Percentiles rank a stretch among this genome's conserved stretches.
Evolutionary conservation across 2,329 filamentous ascomycete genomes (phyloP).

Genomic region (Hymenoscyphus fructigenus): DNA sequence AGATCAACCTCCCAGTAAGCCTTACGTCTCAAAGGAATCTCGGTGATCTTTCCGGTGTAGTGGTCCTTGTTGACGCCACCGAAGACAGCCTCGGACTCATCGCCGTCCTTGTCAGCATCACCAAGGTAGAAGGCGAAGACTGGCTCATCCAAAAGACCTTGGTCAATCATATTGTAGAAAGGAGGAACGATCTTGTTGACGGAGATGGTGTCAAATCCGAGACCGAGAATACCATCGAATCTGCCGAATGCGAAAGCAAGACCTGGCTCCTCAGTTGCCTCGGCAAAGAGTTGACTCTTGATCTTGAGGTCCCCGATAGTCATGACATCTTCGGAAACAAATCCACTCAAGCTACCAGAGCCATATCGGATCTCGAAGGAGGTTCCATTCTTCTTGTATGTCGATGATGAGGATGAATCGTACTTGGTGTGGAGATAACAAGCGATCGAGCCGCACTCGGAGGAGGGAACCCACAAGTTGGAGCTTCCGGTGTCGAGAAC

Average conservation of each 20-base stretch:
- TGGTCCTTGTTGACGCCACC: constrained; percentile 83
- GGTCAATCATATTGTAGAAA: constrained; percentile 94
- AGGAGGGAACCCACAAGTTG: constrained; percentile 96
- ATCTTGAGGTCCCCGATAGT: constrained; percentile 86
- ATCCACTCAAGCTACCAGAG: constrained; percentile 90
- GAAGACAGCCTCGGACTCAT: constrained; percentile 84
- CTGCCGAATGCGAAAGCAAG: constrained; percentile 96
- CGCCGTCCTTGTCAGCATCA: constrained; percentile 64
- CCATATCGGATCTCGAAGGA: constrained; percentile 93
- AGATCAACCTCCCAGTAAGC: constrained; percentile 99
- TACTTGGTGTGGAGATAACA: constrained; percentile 98
- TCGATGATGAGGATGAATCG: constrained; percentile 83
- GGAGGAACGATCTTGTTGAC: constrained; percentile 93
- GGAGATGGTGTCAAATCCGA: constrained; percentile 94
- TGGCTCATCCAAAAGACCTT: constrained; percentile 84
- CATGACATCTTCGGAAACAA: constrained; percentile 85
- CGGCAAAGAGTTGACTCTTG: constrained; percentile 90
- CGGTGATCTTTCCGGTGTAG: constrained; percentile 81
- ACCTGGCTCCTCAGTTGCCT: constrained; percentile 93
- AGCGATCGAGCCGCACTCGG: constrained; percentile 88
- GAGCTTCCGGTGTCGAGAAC: constrained; percentile 98
- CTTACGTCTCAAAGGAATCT: constrained; percentile 94
- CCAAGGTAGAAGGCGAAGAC: constrained; percentile 97
- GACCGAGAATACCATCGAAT: constrained; percentile 94
- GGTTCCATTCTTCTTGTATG: constrained; percentile 91